Base-by-base conservation (phyloP, 352 stramenopile genomes). In the Globisporangium apiculatum region DNA sequence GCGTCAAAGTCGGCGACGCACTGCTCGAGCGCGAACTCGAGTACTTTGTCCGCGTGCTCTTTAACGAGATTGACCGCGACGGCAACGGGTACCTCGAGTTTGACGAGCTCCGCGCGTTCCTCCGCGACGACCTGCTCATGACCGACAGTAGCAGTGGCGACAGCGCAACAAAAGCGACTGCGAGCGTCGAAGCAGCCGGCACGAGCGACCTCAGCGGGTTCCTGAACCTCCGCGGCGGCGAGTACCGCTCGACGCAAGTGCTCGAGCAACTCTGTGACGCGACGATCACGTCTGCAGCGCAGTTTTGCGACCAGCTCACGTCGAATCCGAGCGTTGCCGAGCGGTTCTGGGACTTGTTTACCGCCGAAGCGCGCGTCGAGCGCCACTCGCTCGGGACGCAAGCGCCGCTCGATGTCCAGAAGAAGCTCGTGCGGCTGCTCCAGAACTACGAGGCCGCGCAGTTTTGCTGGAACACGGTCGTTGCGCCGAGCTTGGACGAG, bases 11-110 rank as follows among this genome's bases (percentile, higher is more conserved):
- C 15, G 76, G 78, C 7, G 75, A 84, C 37, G 80, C 73, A 7
- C 61, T 91, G 17, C 57, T 91, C 5, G 73, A 84, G 65, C 76
- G 69, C 36, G 80, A 91, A 48, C 59, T 91, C 31, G 68, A 86
- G 49, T 70, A 84, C 42, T 84, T 91, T 37, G 79, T 82, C 36
- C 69, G 72, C 45, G 72, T 76, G 24, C 50, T 91, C n/a, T 89
- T 89, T 50, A 81, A 86, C 42, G 89, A 97, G 55, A 98, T 98
- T 59, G 93, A 98, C 62, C 92, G 94, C 57, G 89, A 98, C 60
- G 80, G 75, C 6, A 91, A 81, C 17, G 91, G 94, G 0, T 86
- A 84, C 51, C 87, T 98, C 35, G 94, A 98, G 65, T 98, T 98
- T 63, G 89, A 98, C 38, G 94, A 98, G 61, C 95, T 98, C 52